Evolutionary conservation across 2,329 filamentous ascomycete species (phyloP).

Genomic region (Metarhizium robertsii): DNA sequence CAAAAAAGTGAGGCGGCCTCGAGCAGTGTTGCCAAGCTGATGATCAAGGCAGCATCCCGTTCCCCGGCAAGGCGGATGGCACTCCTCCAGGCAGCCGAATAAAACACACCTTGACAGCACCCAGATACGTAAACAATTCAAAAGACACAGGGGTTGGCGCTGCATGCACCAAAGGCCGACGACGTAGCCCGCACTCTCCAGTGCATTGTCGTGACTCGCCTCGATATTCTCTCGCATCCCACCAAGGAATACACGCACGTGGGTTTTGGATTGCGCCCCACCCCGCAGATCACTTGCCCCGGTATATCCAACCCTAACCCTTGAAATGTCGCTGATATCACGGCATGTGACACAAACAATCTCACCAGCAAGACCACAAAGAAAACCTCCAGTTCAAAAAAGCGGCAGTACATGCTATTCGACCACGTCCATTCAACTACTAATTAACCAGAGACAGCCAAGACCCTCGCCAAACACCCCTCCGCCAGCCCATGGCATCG

Average conservation of each 20-base stretch:
- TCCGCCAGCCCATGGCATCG: too few species aligned
- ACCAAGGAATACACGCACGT: neutral
- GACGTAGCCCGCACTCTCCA: neutral
- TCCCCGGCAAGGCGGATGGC: neutral
- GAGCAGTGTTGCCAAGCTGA: neutral
- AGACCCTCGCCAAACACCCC: neutral
- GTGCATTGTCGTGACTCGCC: neutral
- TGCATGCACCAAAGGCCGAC: neutral
- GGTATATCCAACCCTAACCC: neutral
- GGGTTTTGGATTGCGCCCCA: neutral
- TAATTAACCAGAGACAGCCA: neutral
- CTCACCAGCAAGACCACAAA: too few species aligned
- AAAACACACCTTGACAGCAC: too few species aligned
- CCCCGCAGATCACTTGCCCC: neutral
- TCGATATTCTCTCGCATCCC: neutral
- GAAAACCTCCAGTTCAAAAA: too few species aligned
- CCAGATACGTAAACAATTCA: too few species aligned
- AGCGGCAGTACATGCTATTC: too few species aligned
- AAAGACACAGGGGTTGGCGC: neutral
- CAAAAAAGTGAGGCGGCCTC: neutral
- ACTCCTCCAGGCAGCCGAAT: too few species aligned
- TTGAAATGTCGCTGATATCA: neutral
- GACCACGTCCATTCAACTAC: neutral
- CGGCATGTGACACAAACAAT: too few species aligned
- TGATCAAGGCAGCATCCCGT: too few species aligned